phyloP scores from a whole-genome alignment of 2,329 filamentous ascomycete species.

The Leptographium lundbergii region DNA sequence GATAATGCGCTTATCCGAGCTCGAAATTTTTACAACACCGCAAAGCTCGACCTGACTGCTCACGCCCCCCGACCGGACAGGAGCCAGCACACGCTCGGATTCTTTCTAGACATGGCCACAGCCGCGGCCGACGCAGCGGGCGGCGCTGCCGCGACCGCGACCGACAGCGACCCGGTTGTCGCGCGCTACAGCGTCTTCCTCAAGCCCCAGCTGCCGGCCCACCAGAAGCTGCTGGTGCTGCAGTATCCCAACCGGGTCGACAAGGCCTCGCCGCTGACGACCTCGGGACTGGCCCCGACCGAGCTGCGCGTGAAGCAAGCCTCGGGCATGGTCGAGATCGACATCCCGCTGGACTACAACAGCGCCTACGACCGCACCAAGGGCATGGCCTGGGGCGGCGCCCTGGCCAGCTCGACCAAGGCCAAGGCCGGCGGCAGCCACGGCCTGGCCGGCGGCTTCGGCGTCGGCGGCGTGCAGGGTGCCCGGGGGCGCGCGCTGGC shows the following conservation, averaged over 20 bases:
- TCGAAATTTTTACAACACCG: neutral
- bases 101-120: neutral
- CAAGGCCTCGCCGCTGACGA: slow-evolving; percentile 25
- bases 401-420: slow-evolving; percentile 48
- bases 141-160: slow-evolving; percentile 5
- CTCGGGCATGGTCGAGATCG: slow-evolving; percentile 79
- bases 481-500: slow-evolving; percentile 21
- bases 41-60: neutral
- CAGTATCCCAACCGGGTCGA: slow-evolving; percentile 75
- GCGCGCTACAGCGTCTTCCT: slow-evolving; percentile 76
- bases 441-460: slow-evolving; percentile 62
- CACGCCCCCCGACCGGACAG: neutral
- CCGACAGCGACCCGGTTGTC: slow-evolving; percentile 54
- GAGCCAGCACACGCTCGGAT: neutral
- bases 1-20: neutral
- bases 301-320: slow-evolving; percentile 72
- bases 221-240: slow-evolving; percentile 63
- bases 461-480: slow-evolving; percentile 34
- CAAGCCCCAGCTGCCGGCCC: slow-evolving; percentile 53
- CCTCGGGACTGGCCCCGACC: slow-evolving; percentile 51
- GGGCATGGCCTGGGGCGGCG: slow-evolving; percentile 71
- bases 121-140: neutral
- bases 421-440: slow-evolving; percentile 52
- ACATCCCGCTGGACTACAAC: slow-evolving; percentile 67
- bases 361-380: slow-evolving; percentile 72